Conservation (phyloP, 2,329 filamentous ascomycete genomes). For the Graphiopsis chlorocephala region DNA sequence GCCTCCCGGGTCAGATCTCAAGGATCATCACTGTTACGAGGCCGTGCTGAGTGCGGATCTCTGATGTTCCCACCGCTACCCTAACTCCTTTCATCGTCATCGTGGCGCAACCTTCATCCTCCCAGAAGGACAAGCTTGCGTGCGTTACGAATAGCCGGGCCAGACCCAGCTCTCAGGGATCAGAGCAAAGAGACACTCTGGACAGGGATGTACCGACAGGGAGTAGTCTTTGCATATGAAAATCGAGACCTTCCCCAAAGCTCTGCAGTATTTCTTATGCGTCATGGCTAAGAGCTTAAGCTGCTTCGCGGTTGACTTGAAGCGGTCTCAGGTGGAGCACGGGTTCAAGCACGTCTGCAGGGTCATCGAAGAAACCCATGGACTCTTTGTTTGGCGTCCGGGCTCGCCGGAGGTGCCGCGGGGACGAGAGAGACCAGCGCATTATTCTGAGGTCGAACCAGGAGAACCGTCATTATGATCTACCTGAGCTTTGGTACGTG, state of each 20-base stretch:
- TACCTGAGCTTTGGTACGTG: not conserved
- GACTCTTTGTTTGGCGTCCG: not conserved
- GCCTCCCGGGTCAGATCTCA: not conserved
- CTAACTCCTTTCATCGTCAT: not conserved
- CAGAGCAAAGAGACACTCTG: not conserved
- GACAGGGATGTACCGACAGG: not conserved
- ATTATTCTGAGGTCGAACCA: not conserved
- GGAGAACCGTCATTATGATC: conserved; percentile 7
- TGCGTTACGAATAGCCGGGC: not conserved
- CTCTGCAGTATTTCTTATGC: not conserved
- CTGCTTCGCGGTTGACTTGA: not conserved
- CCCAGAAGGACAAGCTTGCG: not conserved
- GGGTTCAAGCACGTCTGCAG: conserved; percentile 3
- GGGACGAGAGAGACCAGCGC: not conserved
- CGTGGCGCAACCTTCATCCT: conserved; percentile 2
- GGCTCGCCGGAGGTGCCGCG: conserved; percentile 1
- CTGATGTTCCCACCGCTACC: not conserved
- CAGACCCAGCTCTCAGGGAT: not conserved
- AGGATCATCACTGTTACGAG: not conserved
- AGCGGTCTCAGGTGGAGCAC: not conserved
- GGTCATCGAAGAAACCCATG: not conserved
- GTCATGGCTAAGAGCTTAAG: conserved; percentile 4
- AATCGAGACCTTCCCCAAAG: not conserved
- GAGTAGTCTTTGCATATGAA: not conserved
- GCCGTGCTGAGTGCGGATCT: not conserved